These are phyloP conservation scores for Hypericum perforatum DNA, from an alignment of 345 rosid species.

Conservation along the genomic window DNA sequence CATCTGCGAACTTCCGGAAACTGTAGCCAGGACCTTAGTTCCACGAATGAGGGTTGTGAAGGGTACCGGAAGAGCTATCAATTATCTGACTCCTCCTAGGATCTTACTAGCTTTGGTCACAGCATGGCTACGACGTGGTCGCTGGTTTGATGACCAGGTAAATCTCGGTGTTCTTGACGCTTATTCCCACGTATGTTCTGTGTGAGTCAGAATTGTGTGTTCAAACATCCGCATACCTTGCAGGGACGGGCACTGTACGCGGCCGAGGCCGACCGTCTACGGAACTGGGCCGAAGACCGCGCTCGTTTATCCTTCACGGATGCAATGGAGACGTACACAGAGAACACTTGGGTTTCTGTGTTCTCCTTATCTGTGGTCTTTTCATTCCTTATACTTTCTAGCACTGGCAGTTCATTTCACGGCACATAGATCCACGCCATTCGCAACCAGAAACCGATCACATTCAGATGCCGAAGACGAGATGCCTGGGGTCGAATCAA, in stretches of 20 bases:
- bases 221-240: not conserved
- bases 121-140: conserved; percentile 84
- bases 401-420: conserved; percentile 48
- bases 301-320: conserved; percentile 74
- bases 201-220: not conserved
- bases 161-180: not conserved
- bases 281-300: conserved; percentile 90
- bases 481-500: no score
- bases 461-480: no score
- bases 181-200: not conserved
- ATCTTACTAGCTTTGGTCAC: conserved; percentile 83
- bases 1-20: conserved; percentile 91
- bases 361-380: conserved; percentile 93
- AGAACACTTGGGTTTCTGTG: conserved; percentile 83
- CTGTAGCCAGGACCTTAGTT: conserved; percentile 86
- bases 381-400: conserved; percentile 72
- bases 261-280: conserved; percentile 77
- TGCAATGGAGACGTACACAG: conserved; percentile 91
- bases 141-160: conserved; percentile 97
- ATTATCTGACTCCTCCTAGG: conserved; percentile 85
- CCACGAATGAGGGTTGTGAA: conserved; percentile 83
- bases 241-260: conserved; percentile 86
- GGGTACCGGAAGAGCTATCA: conserved; percentile 70
- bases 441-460: no score
- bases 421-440: conserved; percentile 34